Conservation (phyloP, 768 basidiomycete genomes). For the Gymnopilus junonius region DNA sequence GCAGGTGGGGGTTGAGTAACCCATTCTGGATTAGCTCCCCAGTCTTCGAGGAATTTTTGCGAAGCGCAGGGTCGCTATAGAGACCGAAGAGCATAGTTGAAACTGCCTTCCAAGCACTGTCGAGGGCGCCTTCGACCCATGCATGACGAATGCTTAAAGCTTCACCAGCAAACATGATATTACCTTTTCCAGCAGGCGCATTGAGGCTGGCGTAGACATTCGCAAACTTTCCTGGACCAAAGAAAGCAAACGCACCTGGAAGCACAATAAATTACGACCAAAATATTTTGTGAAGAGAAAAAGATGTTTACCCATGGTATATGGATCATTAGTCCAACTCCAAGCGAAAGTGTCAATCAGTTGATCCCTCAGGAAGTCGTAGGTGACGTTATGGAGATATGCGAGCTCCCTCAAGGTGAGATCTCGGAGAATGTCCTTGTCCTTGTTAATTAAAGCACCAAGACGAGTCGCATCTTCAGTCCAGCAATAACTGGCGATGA, state of each 20-base stretch:
- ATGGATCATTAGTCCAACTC: conserved; percentile 38
- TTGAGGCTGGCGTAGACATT: conserved; percentile 35
- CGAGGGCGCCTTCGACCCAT: conserved; percentile 43
- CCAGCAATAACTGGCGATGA: conserved; percentile 49
- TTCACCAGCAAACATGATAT: conserved; percentile 42
- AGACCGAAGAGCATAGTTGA: conserved; percentile 4
- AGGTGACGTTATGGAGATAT: conserved; percentile 27
- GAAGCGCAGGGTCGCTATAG: not conserved
- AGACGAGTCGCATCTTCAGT: conserved; percentile 42
- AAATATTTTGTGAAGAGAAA: not conserved
- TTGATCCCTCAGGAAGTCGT: conserved; percentile 20
- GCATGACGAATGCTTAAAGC: conserved; percentile 41
- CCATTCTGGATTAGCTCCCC: conserved; percentile 39
- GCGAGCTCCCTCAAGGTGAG: conserved; percentile 35
- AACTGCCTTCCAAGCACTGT: conserved; percentile 40
- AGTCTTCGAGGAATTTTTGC: conserved; percentile 18
- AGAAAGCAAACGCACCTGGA: conserved; percentile 46
- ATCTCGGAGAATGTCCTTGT: conserved; percentile 27
- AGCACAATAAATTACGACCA: not conserved
- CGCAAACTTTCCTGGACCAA: conserved; percentile 43
- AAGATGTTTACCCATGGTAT: conserved; percentile 36
- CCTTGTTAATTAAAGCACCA: conserved; percentile 35
- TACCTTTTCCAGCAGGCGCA: conserved; percentile 31
- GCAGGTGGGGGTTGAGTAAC: not conserved
- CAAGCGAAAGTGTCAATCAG: conserved; percentile 30